Conservation (phyloP, 2,329 filamentous ascomycete species). For the Thielaviopsis cerberus region DNA sequence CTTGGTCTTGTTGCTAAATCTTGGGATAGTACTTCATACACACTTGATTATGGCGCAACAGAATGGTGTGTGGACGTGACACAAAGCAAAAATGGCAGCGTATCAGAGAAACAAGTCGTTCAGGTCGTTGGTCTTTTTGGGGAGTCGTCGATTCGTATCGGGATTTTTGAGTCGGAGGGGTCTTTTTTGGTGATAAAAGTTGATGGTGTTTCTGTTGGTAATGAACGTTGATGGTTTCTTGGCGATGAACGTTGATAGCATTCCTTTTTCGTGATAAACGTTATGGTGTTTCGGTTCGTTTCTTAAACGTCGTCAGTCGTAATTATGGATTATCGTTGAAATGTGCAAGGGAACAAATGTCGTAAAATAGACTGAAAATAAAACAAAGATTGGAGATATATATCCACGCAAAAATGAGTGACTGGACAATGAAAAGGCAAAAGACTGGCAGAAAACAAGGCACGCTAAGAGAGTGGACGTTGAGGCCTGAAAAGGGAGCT, state of each 20-base stretch:
- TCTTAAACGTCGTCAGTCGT: neutral
- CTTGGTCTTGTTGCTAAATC: neutral
- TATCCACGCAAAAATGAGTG: neutral
- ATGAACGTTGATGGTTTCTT: no score
- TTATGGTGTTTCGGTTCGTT: neutral
- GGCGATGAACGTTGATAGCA: no score
- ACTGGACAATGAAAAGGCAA: neutral
- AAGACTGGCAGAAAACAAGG: conserved; percentile 1
- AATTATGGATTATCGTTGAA: neutral
- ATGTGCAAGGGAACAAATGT: neutral
- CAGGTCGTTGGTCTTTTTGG: neutral
- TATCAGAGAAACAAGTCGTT: neutral
- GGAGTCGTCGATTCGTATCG: neutral
- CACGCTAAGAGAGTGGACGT: conserved; percentile 10
- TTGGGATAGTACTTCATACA: neutral
- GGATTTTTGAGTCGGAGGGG: neutral
- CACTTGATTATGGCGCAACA: neutral
- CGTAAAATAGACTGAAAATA: conserved; percentile 3
- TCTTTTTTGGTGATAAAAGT: neutral
- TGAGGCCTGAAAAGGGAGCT: conserved; percentile 6
- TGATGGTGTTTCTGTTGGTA: no score
- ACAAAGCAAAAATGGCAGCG: neutral
- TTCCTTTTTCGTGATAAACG: no score
- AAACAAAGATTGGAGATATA: conserved; percentile 7
- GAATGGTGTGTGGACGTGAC: neutral